These are phyloP conservation scores for Xylariaceae sp. DNA, from an alignment of 2,329 filamentous ascomycete species.

Conservation along the genomic window DNA sequence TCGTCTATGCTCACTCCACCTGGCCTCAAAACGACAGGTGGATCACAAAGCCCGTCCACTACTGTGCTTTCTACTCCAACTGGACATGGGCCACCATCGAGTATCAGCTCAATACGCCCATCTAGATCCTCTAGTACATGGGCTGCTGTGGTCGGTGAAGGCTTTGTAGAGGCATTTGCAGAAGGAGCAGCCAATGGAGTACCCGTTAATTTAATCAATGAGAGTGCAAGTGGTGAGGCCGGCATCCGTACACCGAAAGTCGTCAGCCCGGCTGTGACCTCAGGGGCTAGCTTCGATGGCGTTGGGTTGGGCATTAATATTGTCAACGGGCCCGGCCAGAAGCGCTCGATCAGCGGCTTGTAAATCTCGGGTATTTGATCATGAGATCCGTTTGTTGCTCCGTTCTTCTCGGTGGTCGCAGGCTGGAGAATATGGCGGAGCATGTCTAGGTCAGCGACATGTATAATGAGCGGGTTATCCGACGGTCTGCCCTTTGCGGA, in stretches of 20 bases:
- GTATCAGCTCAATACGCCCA: constrained; percentile 82
- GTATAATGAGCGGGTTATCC: constrained; percentile 95
- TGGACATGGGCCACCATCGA: constrained; percentile 85
- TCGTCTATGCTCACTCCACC: constrained; percentile 87
- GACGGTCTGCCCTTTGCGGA: constrained; percentile 86
- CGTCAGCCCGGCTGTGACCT: constrained; percentile 84
- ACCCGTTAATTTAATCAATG: constrained; percentile 80
- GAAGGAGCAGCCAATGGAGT: constrained; percentile 88
- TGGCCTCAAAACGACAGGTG: constrained; percentile 83
- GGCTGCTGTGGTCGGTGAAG: constrained; percentile 87
- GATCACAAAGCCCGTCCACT: constrained; percentile 83
- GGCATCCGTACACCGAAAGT: constrained; percentile 95
- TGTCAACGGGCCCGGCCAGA: constrained; percentile 95
- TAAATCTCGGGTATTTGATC: constrained; percentile 76
- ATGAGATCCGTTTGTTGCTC: constrained; percentile 33
- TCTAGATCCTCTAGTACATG: constrained; percentile 87
- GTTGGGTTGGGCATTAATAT: constrained; percentile 81
- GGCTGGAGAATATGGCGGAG: constrained; percentile 66
- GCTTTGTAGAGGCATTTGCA: constrained; percentile 92
- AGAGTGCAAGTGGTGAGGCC: constrained; percentile 79
- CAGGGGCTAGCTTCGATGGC: constrained; percentile 77
- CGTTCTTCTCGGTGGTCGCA: constrained; percentile 31
- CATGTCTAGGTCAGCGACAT: constrained; percentile 83
- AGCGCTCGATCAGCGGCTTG: constrained; percentile 74
- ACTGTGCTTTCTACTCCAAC: constrained; percentile 98